These are phyloP conservation scores for Fusarium mundagurra DNA, from an alignment of 2,329 filamentous ascomycete species.

Conservation along the genomic window DNA sequence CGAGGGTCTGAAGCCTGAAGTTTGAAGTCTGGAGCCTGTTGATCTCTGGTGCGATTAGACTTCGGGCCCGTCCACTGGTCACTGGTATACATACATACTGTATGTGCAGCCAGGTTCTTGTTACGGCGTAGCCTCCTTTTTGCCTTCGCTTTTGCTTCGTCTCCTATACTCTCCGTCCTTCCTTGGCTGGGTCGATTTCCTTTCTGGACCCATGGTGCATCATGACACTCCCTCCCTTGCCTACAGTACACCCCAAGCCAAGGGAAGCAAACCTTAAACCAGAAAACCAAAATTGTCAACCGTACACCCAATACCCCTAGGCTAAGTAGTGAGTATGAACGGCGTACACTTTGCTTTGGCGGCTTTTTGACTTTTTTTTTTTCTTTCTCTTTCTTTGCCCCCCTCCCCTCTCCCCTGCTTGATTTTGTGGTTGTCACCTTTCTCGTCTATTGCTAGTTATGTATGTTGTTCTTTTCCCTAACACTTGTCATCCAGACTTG, in stretches of 20 bases:
- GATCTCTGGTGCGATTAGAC: conserved; percentile 41
- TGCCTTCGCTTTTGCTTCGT: conserved; percentile 4
- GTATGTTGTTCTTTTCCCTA: not conserved
- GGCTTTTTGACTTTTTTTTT: conserved; percentile 17
- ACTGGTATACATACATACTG: not conserved
- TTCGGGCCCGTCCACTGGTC: conserved; percentile 36
- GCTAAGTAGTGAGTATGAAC: conserved; percentile 27
- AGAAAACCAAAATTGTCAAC: conserved; percentile 26
- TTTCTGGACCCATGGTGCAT: conserved; percentile 21
- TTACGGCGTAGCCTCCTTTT: conserved; percentile 30
- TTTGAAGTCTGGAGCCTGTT: conserved; percentile 27
- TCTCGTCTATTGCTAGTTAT: not conserved
- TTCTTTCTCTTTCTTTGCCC: not conserved
- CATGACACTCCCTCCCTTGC: conserved; percentile 26
- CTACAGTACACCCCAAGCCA: conserved; percentile 11
- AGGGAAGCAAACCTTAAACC: conserved; percentile 32
- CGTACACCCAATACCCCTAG: conserved; percentile 19
- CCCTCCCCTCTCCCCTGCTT: conserved; percentile 16
- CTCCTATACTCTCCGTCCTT: not conserved
- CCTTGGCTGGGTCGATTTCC: conserved; percentile 22
- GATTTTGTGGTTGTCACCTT: conserved; percentile 14
- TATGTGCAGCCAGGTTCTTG: conserved; percentile 5
- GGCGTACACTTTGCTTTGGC: conserved; percentile 1
- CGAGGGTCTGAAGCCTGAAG: conserved; percentile 12
- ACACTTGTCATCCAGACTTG: conserved; percentile 16